Conservation (phyloP, 2,329 filamentous ascomycete species). For the Akanthomyces uredinophilus region DNA sequence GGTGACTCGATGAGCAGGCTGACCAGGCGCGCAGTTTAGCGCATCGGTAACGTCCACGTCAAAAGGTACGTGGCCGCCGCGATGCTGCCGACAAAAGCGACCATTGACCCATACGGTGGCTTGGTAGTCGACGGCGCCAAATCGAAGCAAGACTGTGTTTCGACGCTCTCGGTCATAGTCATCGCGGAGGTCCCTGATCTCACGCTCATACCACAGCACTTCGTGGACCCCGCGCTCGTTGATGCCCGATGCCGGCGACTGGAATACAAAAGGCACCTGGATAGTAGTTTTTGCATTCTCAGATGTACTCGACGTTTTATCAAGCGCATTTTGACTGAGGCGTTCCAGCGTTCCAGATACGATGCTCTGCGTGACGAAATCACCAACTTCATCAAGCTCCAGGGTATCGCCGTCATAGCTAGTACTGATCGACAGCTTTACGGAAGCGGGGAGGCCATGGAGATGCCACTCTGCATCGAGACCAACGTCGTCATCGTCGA, state of each 20-base stretch:
- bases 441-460: conserved; percentile 41
- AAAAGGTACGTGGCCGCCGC: conserved; percentile 55
- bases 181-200: conserved; percentile 44
- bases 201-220: conserved; percentile 61
- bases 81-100: conserved; percentile 46
- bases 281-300: conserved; percentile 47
- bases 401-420: conserved; percentile 30
- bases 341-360: conserved; percentile 44
- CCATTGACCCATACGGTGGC: conserved; percentile 54
- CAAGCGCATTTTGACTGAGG: conserved; percentile 40
- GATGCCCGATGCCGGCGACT: conserved; percentile 58
- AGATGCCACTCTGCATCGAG: conserved; percentile 49
- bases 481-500: conserved; percentile 60
- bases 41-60: conserved; percentile 54
- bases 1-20: conserved; percentile 33
- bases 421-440: conserved; percentile 24
- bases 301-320: conserved; percentile 20
- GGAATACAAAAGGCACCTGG: conserved; percentile 61
- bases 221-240: conserved; percentile 58
- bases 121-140: conserved; percentile 59
- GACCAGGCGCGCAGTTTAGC: conserved; percentile 24
- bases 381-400: conserved; percentile 15
- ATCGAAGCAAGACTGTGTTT: conserved; percentile 45
- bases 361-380: conserved; percentile 38
- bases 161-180: conserved; percentile 34